Base-by-base conservation (phyloP, 139 green algal species). In the Microglena sp. region DNA sequence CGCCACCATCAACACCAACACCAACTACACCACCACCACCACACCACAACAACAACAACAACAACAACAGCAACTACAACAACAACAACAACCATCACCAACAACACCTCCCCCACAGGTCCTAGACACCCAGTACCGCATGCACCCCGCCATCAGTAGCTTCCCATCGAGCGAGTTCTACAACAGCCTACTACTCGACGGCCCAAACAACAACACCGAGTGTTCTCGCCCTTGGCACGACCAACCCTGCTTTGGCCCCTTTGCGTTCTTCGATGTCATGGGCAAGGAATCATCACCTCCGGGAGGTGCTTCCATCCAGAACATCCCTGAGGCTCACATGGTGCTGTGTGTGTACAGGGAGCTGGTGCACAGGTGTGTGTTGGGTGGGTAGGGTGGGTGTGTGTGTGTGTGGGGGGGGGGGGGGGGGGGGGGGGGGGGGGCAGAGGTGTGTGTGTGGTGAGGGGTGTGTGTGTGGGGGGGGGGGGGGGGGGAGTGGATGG, bases 91-190 rank as follows among this genome's bases (percentile, higher is more conserved):
- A n/a, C n/a, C n/a, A n/a, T n/a, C n/a, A n/a, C n/a, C n/a, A n/a
- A n/a, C n/a, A n/a, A n/a, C n/a, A n/a, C n/a, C n/a, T n/a, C n/a
- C n/a, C 3, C 57, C 74, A 31, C 72, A 66, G 55, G 67, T 81
- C 18, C 66, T 80, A 15, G 40, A 80, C 74, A 76, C 65, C 21
- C 74, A 80, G 65, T 76, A 76, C 77, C 82, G 92, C 60, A 97
- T 96, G 92, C 85, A 96, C 71, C 90, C 92, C 4, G 62, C 63
- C 27, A 96, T 97, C 69, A 77, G 84, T 34, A 29, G 56, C 64
- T 97, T 95, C 70, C 88, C 89, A 5, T 91, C 81, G 2, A 34
- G 55, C 3, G 76, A 88, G 68, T 97, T 96, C 62, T 97, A 96
- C 66, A 22, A 75, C 2, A 81, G 83, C 22, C 29, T 62, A 0